Base-by-base conservation (phyloP, 768 basidiomycete genomes). In the Russula abietina region DNA sequence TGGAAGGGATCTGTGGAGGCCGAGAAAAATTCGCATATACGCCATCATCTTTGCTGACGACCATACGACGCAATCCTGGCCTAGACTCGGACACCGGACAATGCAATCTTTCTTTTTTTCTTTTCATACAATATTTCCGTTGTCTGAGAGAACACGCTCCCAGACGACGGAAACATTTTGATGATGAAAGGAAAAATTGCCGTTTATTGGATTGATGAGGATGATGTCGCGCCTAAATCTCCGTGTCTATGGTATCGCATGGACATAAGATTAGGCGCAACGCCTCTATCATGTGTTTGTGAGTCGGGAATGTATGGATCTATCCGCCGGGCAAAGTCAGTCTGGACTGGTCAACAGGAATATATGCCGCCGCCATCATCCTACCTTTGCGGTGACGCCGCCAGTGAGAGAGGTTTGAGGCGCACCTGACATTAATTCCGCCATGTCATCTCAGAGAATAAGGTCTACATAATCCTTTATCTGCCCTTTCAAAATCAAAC, bases 1-100 rank as follows among this genome's bases (percentile, higher is more conserved):
- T n/a, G n/a, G n/a, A n/a, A n/a, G n/a, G n/a, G n/a, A n/a, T n/a
- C n/a, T n/a, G n/a, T n/a, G n/a, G n/a, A n/a, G n/a, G n/a, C n/a
- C n/a, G n/a, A n/a, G n/a, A n/a, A n/a, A n/a, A n/a, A n/a, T n/a
- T n/a, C n/a, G n/a, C n/a, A n/a, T n/a, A n/a, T n/a, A n/a, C n/a
- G n/a, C n/a, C n/a, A n/a, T n/a, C n/a, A n/a, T n/a, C n/a, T n/a
- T n/a, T n/a, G n/a, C n/a, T n/a, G n/a, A n/a, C n/a, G n/a, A n/a
- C n/a, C n/a, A n/a, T n/a, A n/a, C n/a, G n/a, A n/a, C n/a, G n/a
- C 50, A 7, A 61, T 68, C 3, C 50, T 66, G 19, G 56, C 55
- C 19, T 36, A n/a, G n/a, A n/a, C n/a, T n/a, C n/a, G n/a, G n/a
- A n/a, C n/a, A n/a, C n/a, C n/a, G n/a, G n/a, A n/a, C n/a, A n/a